Evolutionary conservation across 192 early-diverging fungal genomes (phyloP), one percentile per base, ranked within the genome.

Genomic region (Podila epicladia): DNA sequence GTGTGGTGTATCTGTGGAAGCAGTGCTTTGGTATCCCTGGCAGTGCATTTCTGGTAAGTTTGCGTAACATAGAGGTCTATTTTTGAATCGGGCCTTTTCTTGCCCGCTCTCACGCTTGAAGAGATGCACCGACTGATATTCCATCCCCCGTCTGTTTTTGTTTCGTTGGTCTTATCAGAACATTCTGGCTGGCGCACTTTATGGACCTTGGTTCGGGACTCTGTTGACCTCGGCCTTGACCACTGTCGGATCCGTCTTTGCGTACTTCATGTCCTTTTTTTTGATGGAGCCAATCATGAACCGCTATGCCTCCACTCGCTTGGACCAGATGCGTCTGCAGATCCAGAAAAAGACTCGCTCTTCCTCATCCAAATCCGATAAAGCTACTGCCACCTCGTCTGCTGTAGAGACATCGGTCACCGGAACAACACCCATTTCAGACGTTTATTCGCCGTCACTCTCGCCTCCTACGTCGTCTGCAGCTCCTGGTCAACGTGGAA

Each of bases 11-110:
- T 64, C 64, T 89, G 20, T 89, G 88, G 88, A 85, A 89, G 38
- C 88, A 89, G 62, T 84, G 82, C 29, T 89, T 87, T 82, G 87
- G 86, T 41, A 84, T 89, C 48, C 88, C 88, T 28, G 88, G 88
- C n/a, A 85, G 85, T 31, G 82, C 87, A 9, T 82, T 89, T 22
- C 64, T 89, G 62, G 83, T 84, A 84, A 69, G 67, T 58, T n/a
- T 58, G 41, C 41, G 15, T 45, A 17, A 17, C 41, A 45, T 8
- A 2, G 13, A 45, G 41, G 41, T 11, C 41, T 45, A 45, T 45
- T 45, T 45, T 45, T 45, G 41, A 45, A 17, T 45, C 41, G 22
- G 22, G 29, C 11, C 55, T 35, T 67, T 38, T 45, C 59, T 74
- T 55, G 24, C 32, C 12, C n/a, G 38, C n/a, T 45, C 22, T 48